Evolutionary conservation across 805 yeast genomes (phyloP).

Genomic region (Wickerhamiella kurtzmanii): DNA sequence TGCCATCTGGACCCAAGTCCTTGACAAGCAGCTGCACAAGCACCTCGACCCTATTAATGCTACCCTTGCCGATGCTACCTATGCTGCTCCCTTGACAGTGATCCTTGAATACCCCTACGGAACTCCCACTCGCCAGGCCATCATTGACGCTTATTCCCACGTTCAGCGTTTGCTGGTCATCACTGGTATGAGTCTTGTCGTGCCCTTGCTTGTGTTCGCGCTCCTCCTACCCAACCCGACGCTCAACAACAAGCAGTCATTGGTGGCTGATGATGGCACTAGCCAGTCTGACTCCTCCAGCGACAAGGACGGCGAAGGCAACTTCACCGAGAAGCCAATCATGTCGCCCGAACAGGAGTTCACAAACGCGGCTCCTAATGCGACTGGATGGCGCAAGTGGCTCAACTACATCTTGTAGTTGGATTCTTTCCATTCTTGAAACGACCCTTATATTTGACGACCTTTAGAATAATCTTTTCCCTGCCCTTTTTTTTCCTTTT

Average conservation of each 20-base stretch:
- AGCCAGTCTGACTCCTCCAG: background rate
- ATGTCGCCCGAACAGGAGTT: background rate
- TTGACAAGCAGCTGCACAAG: slow-evolving; percentile 34
- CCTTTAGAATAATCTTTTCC: background rate
- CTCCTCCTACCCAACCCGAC: slow-evolving; percentile 42
- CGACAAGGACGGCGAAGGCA: background rate
- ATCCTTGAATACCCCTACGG: slow-evolving; percentile 43
- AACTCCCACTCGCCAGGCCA: slow-evolving; percentile 43
- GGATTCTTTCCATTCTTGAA: too few species aligned
- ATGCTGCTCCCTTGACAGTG: slow-evolving; percentile 41
- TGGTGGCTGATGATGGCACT: slow-evolving; percentile 14
- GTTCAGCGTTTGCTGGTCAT: slow-evolving; percentile 46
- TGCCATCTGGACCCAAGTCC: slow-evolving; percentile 53
- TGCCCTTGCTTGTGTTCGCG: slow-evolving; percentile 36
- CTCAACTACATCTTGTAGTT: background rate
- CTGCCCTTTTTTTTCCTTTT: too few species aligned
- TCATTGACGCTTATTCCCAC: slow-evolving; percentile 44
- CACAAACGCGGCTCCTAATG: background rate
- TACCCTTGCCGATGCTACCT: slow-evolving; percentile 34
- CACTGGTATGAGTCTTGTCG: slow-evolving; percentile 40
- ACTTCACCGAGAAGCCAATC: background rate
- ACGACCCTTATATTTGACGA: background rate
- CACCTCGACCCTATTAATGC: slow-evolving; percentile 26
- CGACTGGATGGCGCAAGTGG: background rate
- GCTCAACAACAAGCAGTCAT: slow-evolving; percentile 23